Evolutionary conservation across 179 eudicot genomes (phyloP).

Genomic region (Drosera spatulata): DNA sequence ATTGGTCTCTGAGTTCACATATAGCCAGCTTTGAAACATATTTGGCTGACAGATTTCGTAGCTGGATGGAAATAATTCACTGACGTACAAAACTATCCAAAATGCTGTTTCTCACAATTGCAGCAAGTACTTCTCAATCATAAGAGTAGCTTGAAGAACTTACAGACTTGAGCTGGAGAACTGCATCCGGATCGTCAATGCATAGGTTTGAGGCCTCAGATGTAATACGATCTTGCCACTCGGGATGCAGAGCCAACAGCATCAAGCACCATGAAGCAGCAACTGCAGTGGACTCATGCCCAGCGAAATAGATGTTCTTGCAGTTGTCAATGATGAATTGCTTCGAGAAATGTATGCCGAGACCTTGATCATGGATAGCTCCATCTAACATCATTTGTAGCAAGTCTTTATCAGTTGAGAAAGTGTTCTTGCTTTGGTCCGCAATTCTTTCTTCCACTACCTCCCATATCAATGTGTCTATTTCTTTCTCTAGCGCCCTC

Average conservation of each 20-base stretch:
- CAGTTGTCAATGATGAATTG: constrained; percentile 72
- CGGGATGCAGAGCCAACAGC: constrained; percentile 62
- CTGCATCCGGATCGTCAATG: constrained; percentile 31
- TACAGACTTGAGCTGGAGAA: constrained; percentile 64
- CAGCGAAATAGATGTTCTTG: constrained; percentile 85
- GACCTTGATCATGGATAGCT: constrained; percentile 20
- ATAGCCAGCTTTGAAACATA: too few species aligned
- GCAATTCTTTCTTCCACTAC: constrained; percentile 31
- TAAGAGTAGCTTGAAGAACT: not conserved
- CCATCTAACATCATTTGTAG: constrained; percentile 30
- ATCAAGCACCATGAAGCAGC: constrained; percentile 87
- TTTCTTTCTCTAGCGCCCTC: constrained; percentile 23
- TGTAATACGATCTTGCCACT: constrained; percentile 64
- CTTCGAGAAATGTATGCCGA: constrained; percentile 23
- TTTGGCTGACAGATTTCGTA: too few species aligned
- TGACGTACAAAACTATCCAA: too few species aligned
- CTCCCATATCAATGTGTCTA: constrained; percentile 28
- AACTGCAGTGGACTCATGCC: constrained; percentile 78
- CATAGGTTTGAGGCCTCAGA: constrained; percentile 21
- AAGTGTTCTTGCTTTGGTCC: constrained; percentile 10
- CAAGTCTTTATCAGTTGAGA: constrained; percentile 17
- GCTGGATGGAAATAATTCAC: too few species aligned
- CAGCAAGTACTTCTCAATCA: not conserved
- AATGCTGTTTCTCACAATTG: too few species aligned
- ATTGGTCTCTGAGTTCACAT: not conserved